Evolutionary conservation across 257 asterid genomes (phyloP).

Genomic region (Gardenia jasminoides): DNA sequence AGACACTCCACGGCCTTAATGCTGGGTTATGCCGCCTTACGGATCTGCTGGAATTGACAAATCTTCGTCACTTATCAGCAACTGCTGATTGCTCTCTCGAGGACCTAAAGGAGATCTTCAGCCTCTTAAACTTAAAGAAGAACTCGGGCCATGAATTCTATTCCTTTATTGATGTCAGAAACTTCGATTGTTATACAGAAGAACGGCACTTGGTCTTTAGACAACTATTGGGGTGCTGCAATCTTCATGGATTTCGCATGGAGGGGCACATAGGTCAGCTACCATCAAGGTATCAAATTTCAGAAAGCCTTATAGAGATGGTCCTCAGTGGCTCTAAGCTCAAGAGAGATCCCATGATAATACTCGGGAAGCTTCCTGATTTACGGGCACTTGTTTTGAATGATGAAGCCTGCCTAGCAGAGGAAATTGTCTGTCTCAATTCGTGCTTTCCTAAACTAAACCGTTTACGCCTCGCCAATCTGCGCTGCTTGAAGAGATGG

Average conservation of each 20-base stretch:
- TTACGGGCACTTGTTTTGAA: neutral
- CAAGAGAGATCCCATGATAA: neutral
- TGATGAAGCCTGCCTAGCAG: neutral
- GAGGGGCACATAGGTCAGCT: slow-evolving; percentile 10
- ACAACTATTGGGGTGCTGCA: slow-evolving; percentile 4
- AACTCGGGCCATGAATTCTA: neutral
- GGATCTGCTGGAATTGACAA: slow-evolving; percentile 6
- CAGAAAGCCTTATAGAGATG: neutral
- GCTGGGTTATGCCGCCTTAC: neutral
- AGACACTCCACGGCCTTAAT: slow-evolving; percentile 8
- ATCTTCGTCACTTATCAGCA: neutral
- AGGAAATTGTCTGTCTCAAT: neutral
- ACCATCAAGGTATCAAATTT: neutral
- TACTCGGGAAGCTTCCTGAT: slow-evolving; percentile 1
- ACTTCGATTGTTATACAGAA: slow-evolving; percentile 21
- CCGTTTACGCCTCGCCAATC: neutral
- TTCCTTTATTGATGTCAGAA: neutral
- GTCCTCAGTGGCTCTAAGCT: slow-evolving; percentile 4
- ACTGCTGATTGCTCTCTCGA: neutral
- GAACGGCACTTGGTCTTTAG: slow-evolving; percentile 18
- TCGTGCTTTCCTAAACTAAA: neutral
- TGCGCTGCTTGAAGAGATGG: neutral
- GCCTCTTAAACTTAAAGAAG: neutral
- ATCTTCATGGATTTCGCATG: neutral
- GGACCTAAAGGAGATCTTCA: slow-evolving; percentile 2